Evolutionary conservation across 2,329 filamentous ascomycete species (phyloP), one percentile per base, ranked within the genome.

Genomic region (Sordariomycetes sp.): DNA sequence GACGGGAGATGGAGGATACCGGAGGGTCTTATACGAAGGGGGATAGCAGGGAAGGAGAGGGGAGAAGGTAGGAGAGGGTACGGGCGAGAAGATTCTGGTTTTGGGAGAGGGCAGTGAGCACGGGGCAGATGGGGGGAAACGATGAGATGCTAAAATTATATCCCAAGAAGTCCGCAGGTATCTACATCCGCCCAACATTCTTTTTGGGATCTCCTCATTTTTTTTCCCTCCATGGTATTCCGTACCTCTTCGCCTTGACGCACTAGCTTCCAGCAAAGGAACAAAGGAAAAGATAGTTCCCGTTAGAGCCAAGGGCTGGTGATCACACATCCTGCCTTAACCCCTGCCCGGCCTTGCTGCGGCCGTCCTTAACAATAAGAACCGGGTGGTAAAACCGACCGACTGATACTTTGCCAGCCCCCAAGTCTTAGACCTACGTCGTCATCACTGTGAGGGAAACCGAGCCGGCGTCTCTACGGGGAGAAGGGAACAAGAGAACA

Each of bases 341-440:
- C 28, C 28, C 39, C 39, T 17, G 39, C n/a, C 39, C 39, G 39
- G 54, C 17, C 28, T 13, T 45, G n/a, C 54, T 55, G 54, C 54
- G 54, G 54, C 54, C 39, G 35, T 36, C 54, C 54, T 55, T 45
- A 17, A 17, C 39, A 45, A 32, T 39, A 48, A 54, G n/a, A 25
- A 45, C 22, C 36, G 45, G 22, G 54, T 36, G 25, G n/a, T n/a
- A n/a, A 24, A 48, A 28, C 24, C 39, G 42, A 25, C 54, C 39
- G 10, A 13, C 17, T 6, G 28, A 15, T 8, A 45, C 22, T 55
- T 45, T 50, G n/a, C 28, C 8, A 8, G 39, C 15, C 39, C 39
- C 15, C 15, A n/a, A 28, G 54, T 45, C 54, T 55, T 15, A 56
- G 28, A 50, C 54, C 42, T 50, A 48, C 42, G 54, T 48, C 53